phyloP scores from a whole-genome alignment of 345 rosid genomes.

The Barbarea vulgaris region DNA sequence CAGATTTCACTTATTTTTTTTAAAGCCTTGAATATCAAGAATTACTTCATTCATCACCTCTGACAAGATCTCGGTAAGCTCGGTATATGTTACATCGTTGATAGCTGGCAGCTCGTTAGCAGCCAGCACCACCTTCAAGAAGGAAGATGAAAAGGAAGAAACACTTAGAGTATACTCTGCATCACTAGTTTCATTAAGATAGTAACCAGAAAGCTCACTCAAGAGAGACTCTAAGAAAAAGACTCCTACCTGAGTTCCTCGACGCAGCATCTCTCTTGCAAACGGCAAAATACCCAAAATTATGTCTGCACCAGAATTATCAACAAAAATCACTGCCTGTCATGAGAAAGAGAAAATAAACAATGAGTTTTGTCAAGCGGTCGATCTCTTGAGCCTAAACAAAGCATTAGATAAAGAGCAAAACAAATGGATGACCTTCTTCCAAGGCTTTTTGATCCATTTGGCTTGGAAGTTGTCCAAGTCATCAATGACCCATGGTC shows the following conservation, averaged over 20 bases:
- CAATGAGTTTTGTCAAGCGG: neutral
- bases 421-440: slow-evolving; percentile 60
- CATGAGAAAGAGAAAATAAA: slow-evolving; percentile 17
- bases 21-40: neutral
- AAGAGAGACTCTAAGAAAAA: neutral
- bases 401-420: slow-evolving; percentile 17
- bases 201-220: slow-evolving; percentile 2
- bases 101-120: slow-evolving; percentile 94
- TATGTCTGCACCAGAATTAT: slow-evolving; percentile 98
- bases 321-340: slow-evolving; percentile 94
- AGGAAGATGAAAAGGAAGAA: neutral
- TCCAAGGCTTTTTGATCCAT: slow-evolving; percentile 88
- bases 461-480: slow-evolving; percentile 70
- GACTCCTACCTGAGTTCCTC: slow-evolving; percentile 62
- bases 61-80: slow-evolving; percentile 72
- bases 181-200: neutral
- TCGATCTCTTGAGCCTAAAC: neutral
- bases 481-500: slow-evolving; percentile 99
- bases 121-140: slow-evolving; percentile 86
- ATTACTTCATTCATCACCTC: slow-evolving; percentile 54
- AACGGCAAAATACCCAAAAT: slow-evolving; percentile 91
- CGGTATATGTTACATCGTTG: slow-evolving; percentile 87
- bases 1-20: slow-evolving; percentile 27
- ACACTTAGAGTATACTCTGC: slow-evolving; percentile 3
- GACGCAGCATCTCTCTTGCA: slow-evolving; percentile 84